phyloP scores from a whole-genome alignment of 108 stramenopile species.

The Cyclotella choctawhatcheeana region DNA sequence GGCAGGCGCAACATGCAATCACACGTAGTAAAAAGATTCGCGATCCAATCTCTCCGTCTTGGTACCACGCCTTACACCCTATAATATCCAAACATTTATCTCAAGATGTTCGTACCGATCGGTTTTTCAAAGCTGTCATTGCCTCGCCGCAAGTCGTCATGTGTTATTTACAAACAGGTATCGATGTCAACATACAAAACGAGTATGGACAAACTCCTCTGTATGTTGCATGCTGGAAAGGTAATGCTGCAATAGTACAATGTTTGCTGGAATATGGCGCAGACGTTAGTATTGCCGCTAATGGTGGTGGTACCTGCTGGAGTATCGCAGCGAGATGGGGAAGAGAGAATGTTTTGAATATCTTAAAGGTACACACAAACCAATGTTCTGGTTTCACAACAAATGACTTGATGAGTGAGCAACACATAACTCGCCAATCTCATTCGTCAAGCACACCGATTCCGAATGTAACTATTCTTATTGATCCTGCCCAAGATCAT shows the following conservation, averaged over 20 bases:
- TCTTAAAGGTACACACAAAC: slow-evolving; percentile 22
- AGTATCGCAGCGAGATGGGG: slow-evolving; percentile 34
- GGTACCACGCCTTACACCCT: slow-evolving; percentile 60
- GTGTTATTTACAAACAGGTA: slow-evolving; percentile 66
- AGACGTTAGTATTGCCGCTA: slow-evolving; percentile 50
- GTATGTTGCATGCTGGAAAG: slow-evolving; percentile 77
- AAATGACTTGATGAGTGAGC: neutral
- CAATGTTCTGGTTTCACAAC: neutral
- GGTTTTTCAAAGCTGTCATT: slow-evolving; percentile 68
- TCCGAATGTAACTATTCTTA: slow-evolving; percentile 45
- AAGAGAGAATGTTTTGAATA: slow-evolving; percentile 33
- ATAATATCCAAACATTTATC: slow-evolving; percentile 54
- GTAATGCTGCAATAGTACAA: slow-evolving; percentile 46
- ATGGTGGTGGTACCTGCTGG: slow-evolving; percentile 63
- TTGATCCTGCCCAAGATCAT: slow-evolving; percentile 57
- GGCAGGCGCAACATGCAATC: neutral
- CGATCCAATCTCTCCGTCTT: slow-evolving; percentile 51
- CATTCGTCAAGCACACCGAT: too few species aligned
- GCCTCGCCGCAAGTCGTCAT: slow-evolving; percentile 55
- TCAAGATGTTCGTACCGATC: slow-evolving; percentile 74
- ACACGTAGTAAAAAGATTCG: slow-evolving; percentile 31
- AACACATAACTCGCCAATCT: neutral
- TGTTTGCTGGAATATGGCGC: slow-evolving; percentile 68
- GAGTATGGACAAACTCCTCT: slow-evolving; percentile 81
- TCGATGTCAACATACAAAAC: slow-evolving; percentile 70